These are phyloP conservation scores for Polygonum aviculare DNA, from an alignment of 148 eudicot genomes.

Conservation along the genomic window DNA sequence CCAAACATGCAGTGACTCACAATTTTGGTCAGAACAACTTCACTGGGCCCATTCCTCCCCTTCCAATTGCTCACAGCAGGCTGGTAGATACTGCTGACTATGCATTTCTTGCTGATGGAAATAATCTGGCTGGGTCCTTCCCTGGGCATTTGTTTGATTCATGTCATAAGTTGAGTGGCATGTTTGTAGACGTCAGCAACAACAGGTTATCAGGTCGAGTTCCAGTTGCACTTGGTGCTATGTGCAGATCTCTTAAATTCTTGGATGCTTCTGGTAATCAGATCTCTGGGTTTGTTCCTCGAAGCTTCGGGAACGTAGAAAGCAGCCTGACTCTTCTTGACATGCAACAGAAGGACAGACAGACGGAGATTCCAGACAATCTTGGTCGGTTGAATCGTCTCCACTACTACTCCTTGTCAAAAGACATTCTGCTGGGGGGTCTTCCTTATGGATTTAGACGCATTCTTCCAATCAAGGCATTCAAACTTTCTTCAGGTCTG, in stretches of 20 bases:
- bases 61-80: slow-evolving; percentile 19
- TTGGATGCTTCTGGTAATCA: slow-evolving; percentile 28
- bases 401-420: slow-evolving; percentile 8
- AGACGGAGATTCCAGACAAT: slow-evolving; percentile 10
- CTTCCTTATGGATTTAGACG: slow-evolving; percentile 7
- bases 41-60: slow-evolving; percentile 17
- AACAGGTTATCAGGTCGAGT: slow-evolving; percentile 22
- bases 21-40: slow-evolving; percentile 28
- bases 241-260: slow-evolving; percentile 19
- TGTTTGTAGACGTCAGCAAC: slow-evolving; percentile 21
- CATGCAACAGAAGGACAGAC: slow-evolving; percentile 13
- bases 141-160: slow-evolving; percentile 13
- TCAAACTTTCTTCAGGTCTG: slow-evolving; percentile 12
- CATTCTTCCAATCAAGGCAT: slow-evolving; percentile 9
- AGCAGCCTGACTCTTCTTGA: slow-evolving; percentile 21
- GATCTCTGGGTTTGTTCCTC: slow-evolving; percentile 22
- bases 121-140: slow-evolving; percentile 20
- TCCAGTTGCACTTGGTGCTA: slow-evolving; percentile 16
- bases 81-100: slow-evolving; percentile 11
- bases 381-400: slow-evolving; percentile 8
- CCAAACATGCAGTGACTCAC: slow-evolving; percentile 14
- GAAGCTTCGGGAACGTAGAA: slow-evolving; percentile 6
- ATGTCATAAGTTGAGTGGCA: slow-evolving; percentile 13
- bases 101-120: slow-evolving; percentile 25
- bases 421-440: slow-evolving; percentile 4